Base-by-base conservation (phyloP, 805 yeast genomes). In the Starmerella etchellsii region DNA sequence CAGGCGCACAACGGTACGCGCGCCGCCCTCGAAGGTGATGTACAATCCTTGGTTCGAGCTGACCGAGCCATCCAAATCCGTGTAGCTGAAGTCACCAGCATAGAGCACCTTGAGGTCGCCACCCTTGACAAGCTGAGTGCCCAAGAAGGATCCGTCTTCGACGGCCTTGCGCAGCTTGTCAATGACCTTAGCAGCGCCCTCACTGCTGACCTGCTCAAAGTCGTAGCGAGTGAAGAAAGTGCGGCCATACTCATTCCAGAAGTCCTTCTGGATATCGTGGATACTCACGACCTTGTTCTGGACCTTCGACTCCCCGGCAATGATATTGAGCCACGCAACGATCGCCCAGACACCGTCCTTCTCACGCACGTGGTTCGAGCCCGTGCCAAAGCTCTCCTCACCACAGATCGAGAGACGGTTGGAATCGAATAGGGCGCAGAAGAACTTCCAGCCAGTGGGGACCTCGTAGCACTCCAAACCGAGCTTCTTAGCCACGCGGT, bases 371-470 rank as follows among this genome's bases (percentile, higher is more conserved):
- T 88, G 98, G 65, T 88, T 81, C 16, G 96, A 85, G 34, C 98
- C 98, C 23, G 98, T 88, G 56, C 98, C 98, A 55, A 88, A 88
- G 24, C 94, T 80, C 66, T 88, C 98, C 64, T 88, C 98, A 54
- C 98, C 98, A 65, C 98, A 88, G 57, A 88, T 88, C 44, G 95
- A 81, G 54, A 88, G 71, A 65, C 85, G 87, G 56, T 83, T 75
- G 30, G 94, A 87, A 59, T 88, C 98, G 55, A 88, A 88, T 50
- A 88, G 66, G 4, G 94, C 88, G 64, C 97, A 87, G 73, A 88
- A 88, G 60, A 88, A 88, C 64, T 88, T 88, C 98, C 98, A 88
- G 27, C 97, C 98, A 16, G 98, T 88, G 41, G 98, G 98, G 5
- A 91, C 97, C 64, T 91, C 98, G 62, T 88, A 88, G 47, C 78